Conservation (phyloP, 2,329 filamentous ascomycete species). For the Shiraia sp. region DNA sequence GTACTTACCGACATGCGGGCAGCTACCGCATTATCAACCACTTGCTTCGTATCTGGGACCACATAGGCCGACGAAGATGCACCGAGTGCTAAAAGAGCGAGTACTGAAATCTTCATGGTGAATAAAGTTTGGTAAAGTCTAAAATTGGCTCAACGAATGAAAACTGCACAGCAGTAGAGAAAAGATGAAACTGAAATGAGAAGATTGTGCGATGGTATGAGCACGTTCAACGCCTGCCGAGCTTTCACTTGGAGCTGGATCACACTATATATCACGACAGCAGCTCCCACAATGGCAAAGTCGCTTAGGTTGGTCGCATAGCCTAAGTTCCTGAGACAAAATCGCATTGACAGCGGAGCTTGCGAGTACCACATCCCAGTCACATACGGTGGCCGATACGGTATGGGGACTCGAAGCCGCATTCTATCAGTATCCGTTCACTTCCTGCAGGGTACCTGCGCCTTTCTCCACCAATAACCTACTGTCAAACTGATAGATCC, state of each 20-base stretch:
- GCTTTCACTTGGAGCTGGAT: conserved; percentile 20
- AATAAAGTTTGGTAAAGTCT: conserved; percentile 18
- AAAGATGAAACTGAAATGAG: conserved; percentile 30
- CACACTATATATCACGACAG: conserved; percentile 31
- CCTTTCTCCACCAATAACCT: conserved; percentile 19
- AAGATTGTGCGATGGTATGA: conserved; percentile 39
- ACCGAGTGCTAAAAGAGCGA: conserved; percentile 38
- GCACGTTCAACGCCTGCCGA: conserved; percentile 36
- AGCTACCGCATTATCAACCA: conserved; percentile 24
- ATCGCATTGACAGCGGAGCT: conserved; percentile 19
- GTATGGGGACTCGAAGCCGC: conserved; percentile 1
- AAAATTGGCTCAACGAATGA: conserved; percentile 16
- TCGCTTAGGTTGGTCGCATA: conserved; percentile 9
- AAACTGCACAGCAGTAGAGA: conserved; percentile 37
- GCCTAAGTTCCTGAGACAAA: conserved; percentile 20
- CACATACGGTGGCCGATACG: conserved; percentile 5
- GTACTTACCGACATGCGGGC: conserved; percentile 33
- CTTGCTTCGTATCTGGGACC: conserved; percentile 27
- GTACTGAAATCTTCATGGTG: conserved; percentile 36
- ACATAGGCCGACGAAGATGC: conserved; percentile 39
- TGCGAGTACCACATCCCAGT: conserved; percentile 13
- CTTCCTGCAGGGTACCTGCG: conserved; percentile 11
- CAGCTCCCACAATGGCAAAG: conserved; percentile 1
- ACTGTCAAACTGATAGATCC: conserved; percentile 8
- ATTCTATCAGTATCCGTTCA: conserved; percentile 13